Percentiles rank a stretch among this genome's conserved stretches.
Conservation (phyloP, 208 protist species). For the Balamuthia mandrillaris region DNA sequence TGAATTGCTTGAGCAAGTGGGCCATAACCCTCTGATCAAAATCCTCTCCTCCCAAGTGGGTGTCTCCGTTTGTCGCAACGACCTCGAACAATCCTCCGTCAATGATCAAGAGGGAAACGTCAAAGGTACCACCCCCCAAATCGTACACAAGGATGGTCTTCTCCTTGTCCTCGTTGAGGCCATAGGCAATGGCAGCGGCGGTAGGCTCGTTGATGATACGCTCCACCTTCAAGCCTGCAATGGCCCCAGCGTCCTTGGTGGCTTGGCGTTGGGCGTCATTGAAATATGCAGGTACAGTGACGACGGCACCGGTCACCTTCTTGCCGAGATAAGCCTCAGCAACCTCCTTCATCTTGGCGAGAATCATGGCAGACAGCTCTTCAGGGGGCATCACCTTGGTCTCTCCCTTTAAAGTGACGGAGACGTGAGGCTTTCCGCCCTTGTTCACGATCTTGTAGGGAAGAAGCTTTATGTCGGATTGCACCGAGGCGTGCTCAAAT, state of each 20-base stretch:
- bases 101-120: slow-evolving; percentile 96
- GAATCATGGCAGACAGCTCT: slow-evolving; percentile 93
- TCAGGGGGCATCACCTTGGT: slow-evolving; percentile 89
- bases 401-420: slow-evolving; percentile 78
- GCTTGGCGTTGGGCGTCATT: slow-evolving; percentile 95
- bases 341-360: slow-evolving; percentile 94
- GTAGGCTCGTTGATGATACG: slow-evolving; percentile 99
- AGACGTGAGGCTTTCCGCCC: slow-evolving; percentile 79
- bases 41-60: slow-evolving; percentile 94
- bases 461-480: slow-evolving; percentile 90
- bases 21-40: slow-evolving; percentile 91
- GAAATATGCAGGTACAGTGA: slow-evolving; percentile 99
- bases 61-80: slow-evolving; percentile 88
- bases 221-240: slow-evolving; percentile 95
- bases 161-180: slow-evolving; percentile 80
- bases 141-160: slow-evolving; percentile 97
- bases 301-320: slow-evolving; percentile 88
- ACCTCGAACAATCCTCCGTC: slow-evolving; percentile 93
- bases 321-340: slow-evolving; percentile 86
- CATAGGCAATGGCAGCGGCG: slow-evolving; percentile 95
- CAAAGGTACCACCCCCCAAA: slow-evolving; percentile 98
- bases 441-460: slow-evolving; percentile 88
- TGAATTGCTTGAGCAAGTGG: slow-evolving; percentile 86
- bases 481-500: slow-evolving; percentile 78
- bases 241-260: slow-evolving; percentile 94